These are phyloP conservation scores for Geotrichum bryndzae DNA, from an alignment of 1,139 yeast species.

Conservation along the genomic window DNA sequence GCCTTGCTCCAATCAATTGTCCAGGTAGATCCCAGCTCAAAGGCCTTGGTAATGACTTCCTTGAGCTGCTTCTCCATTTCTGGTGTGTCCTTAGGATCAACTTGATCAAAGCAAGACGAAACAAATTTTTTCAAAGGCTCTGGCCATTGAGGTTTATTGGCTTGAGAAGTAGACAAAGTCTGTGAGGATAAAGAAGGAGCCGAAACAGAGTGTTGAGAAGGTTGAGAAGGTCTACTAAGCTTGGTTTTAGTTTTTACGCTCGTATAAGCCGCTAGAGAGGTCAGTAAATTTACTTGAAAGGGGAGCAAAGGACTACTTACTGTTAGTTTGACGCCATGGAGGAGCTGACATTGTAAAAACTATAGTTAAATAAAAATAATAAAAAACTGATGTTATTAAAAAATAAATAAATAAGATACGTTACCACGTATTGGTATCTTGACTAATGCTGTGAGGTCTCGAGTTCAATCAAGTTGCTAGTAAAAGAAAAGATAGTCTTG, in stretches of 20 bases:
- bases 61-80: slow-evolving; percentile 42
- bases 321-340: slow-evolving; percentile 26
- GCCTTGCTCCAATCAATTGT: slow-evolving; percentile 57
- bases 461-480: neutral
- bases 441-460: neutral
- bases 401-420: neutral
- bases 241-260: slow-evolving; percentile 18
- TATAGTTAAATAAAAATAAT: neutral
- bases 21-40: slow-evolving; percentile 43
- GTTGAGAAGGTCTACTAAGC: slow-evolving; percentile 11
- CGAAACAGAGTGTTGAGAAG: slow-evolving; percentile 4
- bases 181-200: slow-evolving; percentile 4
- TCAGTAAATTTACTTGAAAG: neutral
- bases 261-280: slow-evolving; percentile 16
- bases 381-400: neutral
- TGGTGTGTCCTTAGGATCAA: slow-evolving; percentile 38
- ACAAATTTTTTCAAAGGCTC: slow-evolving; percentile 45
- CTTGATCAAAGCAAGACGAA: slow-evolving; percentile 40
- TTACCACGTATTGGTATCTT: neutral
- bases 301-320: slow-evolving; percentile 7
- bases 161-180: neutral
- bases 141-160: slow-evolving; percentile 40
- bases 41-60: slow-evolving; percentile 47
- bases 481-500: neutral
- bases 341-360: slow-evolving; percentile 24